A percentile compares a stretch with the other conserved stretches of the same genome.
Conservation (phyloP, 495 filamentous ascomycete species). For the Penicillium pulvis region DNA sequence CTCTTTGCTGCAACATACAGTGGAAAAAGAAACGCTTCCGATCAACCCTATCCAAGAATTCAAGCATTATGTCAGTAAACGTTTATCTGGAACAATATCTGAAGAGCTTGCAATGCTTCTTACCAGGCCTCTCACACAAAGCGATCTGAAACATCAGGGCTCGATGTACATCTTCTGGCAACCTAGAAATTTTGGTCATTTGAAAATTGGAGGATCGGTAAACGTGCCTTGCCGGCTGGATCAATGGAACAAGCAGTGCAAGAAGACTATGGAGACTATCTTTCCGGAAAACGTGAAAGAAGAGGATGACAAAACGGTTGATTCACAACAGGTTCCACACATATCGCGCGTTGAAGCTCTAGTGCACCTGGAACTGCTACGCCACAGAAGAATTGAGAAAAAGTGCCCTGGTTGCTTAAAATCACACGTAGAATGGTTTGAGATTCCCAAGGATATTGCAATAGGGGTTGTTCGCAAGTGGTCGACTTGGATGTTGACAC, state of each 20-base stretch:
- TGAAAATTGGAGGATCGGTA: constrained; percentile 20
- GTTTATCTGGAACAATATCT: not conserved
- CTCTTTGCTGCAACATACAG: too few relatives aligned
- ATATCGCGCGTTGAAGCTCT: constrained; percentile 21
- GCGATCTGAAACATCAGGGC: constrained; percentile 15
- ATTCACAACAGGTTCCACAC: constrained; percentile 15
- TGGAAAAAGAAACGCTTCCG: not conserved
- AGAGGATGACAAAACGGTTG: not conserved
- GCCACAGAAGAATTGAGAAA: constrained; percentile 12
- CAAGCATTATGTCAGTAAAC: constrained; percentile 7
- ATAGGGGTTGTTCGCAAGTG: constrained; percentile 21
- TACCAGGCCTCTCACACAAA: constrained; percentile 4
- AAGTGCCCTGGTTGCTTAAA: constrained; percentile 14
- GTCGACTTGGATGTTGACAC: constrained; percentile 18
- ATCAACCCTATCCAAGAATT: constrained; percentile 7
- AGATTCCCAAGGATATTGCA: constrained; percentile 12
- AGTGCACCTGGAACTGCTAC: constrained; percentile 19
- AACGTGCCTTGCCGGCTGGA: constrained; percentile 9
- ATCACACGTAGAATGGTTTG: constrained; percentile 23
- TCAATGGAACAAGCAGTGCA: constrained; percentile 19
- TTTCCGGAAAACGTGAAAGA: constrained; percentile 9
- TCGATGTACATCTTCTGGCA: constrained; percentile 24
- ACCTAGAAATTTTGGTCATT: constrained; percentile 20
- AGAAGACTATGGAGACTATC: constrained; percentile 10
- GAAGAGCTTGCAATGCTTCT: constrained; percentile 14